These are phyloP conservation scores for Leptosphaerulina australis DNA, from an alignment of 2,329 filamentous ascomycete genomes.

Conservation along the genomic window DNA sequence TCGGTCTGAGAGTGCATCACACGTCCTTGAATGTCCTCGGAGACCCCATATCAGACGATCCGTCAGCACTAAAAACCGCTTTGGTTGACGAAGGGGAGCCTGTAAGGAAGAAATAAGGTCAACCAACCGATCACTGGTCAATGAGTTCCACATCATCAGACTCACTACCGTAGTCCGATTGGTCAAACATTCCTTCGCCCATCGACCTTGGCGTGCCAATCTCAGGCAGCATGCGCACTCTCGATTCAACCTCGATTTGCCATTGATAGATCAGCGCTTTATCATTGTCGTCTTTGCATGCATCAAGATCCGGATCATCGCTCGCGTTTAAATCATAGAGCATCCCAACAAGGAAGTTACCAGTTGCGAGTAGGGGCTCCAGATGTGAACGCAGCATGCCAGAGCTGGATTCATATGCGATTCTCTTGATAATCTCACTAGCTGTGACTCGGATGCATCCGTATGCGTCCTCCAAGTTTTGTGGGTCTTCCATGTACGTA, in stretches of 20 bases:
- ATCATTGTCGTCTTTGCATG: slow-evolving; percentile 32
- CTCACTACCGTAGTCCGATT: slow-evolving; percentile 48
- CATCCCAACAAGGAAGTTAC: slow-evolving; percentile 26
- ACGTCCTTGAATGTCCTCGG: not conserved
- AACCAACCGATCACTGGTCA: slow-evolving; percentile 17
- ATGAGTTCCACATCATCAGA: slow-evolving; percentile 41
- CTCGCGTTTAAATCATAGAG: slow-evolving; percentile 28
- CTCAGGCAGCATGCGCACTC: slow-evolving; percentile 36
- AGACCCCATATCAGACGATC: not conserved
- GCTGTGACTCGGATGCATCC: not conserved
- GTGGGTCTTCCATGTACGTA: slow-evolving; percentile 6
- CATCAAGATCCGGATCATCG: slow-evolving; percentile 29
- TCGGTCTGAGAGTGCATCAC: too few species aligned
- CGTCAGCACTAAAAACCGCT: not conserved
- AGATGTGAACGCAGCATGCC: slow-evolving; percentile 33
- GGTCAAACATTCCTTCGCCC: slow-evolving; percentile 38
- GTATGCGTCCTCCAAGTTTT: slow-evolving; percentile 22
- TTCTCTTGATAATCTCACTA: slow-evolving; percentile 16
- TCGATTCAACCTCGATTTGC: slow-evolving; percentile 31
- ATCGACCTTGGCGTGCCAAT: slow-evolving; percentile 39
- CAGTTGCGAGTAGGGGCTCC: slow-evolving; percentile 32
- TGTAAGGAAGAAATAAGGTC: not conserved
- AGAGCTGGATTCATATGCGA: slow-evolving; percentile 33
- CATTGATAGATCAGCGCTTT: slow-evolving; percentile 31
- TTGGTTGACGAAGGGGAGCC: not conserved